Conservation (phyloP, 257 asterid species). For the Ilex aquifolium region DNA sequence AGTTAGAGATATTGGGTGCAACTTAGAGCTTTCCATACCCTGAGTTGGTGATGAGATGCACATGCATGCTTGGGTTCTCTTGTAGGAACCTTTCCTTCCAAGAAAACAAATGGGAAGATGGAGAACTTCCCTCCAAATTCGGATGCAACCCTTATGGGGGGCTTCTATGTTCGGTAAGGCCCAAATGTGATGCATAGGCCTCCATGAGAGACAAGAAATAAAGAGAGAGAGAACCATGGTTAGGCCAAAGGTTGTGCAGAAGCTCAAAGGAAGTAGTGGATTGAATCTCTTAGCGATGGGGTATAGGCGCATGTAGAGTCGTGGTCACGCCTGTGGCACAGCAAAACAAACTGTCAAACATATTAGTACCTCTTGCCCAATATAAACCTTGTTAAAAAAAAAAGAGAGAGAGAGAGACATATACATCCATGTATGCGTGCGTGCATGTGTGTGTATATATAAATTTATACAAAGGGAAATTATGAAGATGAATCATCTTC, state of each 20-base stretch:
- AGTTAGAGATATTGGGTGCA: constrained; percentile 17
- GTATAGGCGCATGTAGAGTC: constrained; percentile 55
- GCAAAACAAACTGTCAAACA: constrained; percentile 91
- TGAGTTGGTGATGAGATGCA: constrained; percentile 38
- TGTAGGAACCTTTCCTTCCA: constrained; percentile 69
- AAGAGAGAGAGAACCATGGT: constrained; percentile 72
- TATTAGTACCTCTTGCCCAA: constrained; percentile 33
- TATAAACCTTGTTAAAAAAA: no score
- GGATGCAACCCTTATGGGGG: constrained; percentile 61
- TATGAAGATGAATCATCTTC: no score
- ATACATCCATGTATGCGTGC: no score
- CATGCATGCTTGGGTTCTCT: constrained; percentile 50
- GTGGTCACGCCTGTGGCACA: constrained; percentile 92
- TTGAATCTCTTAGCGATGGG: constrained; percentile 57
- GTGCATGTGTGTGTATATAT: no score
- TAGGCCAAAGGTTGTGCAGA: constrained; percentile 61
- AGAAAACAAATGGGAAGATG: constrained; percentile 30
- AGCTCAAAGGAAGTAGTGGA: constrained; percentile 20
- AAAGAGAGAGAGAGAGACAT: no score
- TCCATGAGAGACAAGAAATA: constrained; percentile 15
- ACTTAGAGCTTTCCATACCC: constrained; percentile 27
- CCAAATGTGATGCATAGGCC: constrained; percentile 18
- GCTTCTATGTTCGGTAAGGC: constrained; percentile 20
- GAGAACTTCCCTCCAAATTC: constrained; percentile 21
- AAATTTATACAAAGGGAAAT: no score